Percentiles rank a stretch among this genome's conserved stretches.
phyloP scores from a whole-genome alignment of 108 stramenopile genomes.

The Poteriospumella lacustris region DNA sequence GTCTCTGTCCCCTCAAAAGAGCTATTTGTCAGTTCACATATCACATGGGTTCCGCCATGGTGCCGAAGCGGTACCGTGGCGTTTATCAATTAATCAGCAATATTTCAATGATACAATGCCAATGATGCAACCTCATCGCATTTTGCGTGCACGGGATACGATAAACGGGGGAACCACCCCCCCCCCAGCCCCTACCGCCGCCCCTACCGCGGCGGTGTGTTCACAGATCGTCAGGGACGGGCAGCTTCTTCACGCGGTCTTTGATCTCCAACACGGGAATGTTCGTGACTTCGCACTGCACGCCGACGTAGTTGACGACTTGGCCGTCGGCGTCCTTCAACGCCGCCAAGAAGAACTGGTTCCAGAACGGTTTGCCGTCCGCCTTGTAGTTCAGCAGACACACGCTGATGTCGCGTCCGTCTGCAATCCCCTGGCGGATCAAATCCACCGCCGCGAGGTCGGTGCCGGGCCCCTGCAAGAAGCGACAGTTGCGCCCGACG shows the following conservation, averaged over 20 bases:
- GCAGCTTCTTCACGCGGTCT: constrained; percentile 18
- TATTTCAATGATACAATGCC: too few relatives aligned
- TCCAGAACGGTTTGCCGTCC: constrained; percentile 94
- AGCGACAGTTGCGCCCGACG: constrained; percentile 89
- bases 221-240: background rate
- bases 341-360: constrained; percentile 92
- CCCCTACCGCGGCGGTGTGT: too few relatives aligned
- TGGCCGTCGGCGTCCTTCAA: constrained; percentile 76
- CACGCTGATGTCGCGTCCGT: constrained; percentile 78
- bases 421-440: constrained; percentile 79
- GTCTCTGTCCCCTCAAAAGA: too few relatives aligned
- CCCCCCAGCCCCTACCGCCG: too few relatives aligned
- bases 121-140: too few relatives aligned
- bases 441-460: constrained; percentile 90
- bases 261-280: constrained; percentile 12
- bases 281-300: constrained; percentile 74
- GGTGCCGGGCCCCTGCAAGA: constrained; percentile 85
- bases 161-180: too few relatives aligned
- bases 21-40: too few relatives aligned
- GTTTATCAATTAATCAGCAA: too few relatives aligned
- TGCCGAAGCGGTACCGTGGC: too few relatives aligned
- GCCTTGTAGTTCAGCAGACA: constrained; percentile 91
- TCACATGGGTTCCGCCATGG: too few relatives aligned
- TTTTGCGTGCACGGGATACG: too few relatives aligned
- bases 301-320: constrained; percentile 94